Evolutionary conservation across 2,329 filamentous ascomycete genomes (phyloP), one percentile per base, ranked within the genome.

Genomic region (Trichoderma sp.): DNA sequence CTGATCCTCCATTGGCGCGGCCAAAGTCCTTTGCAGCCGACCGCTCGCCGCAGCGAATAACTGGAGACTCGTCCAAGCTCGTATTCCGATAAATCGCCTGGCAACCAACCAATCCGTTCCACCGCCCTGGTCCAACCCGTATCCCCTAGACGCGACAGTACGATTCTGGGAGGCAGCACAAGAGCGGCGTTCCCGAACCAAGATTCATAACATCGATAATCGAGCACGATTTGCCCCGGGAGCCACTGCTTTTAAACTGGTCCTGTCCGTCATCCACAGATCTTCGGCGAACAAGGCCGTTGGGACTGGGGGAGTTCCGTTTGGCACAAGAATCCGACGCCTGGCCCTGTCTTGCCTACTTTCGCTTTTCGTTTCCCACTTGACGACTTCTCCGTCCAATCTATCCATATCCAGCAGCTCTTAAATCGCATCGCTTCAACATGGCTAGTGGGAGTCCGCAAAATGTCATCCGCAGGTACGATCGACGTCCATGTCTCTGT

Each of bases 401-500:
- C 47, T 23, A 53, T 53, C 47, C 20, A 53, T 59, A 58, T 28
- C 36, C 28, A 65, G n/a, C 57, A 34, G 20, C 26, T 57, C 26
- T 34, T 70, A 11, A 72, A 72, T 72, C 74, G 55, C 72, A 67
- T 73, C 68, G 43, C 73, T 74, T 73, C 75, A 80, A 75, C 74
- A 87, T 86, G 85, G 79, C 83, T 53, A 82, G 81, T 75, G 78
- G 80, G 76, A 85, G 80, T 77, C 80, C 82, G 69, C 82, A 86
- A 76, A 88, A 89, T 79, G 88, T 90, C 73, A 90, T 90, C 83
- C 86, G 88, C 84, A 91, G 90, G 90, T 92, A 88, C 76, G 86
- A 71, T 72, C 32, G 53, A 59, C 23, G 15, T 20, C 28, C 8
- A 32, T 39, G 15, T 0, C 15, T 50, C 28, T 17, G 13, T 28